phyloP scores from a whole-genome alignment of 2,329 filamentous ascomycete genomes.

The Xylaria sp. region DNA sequence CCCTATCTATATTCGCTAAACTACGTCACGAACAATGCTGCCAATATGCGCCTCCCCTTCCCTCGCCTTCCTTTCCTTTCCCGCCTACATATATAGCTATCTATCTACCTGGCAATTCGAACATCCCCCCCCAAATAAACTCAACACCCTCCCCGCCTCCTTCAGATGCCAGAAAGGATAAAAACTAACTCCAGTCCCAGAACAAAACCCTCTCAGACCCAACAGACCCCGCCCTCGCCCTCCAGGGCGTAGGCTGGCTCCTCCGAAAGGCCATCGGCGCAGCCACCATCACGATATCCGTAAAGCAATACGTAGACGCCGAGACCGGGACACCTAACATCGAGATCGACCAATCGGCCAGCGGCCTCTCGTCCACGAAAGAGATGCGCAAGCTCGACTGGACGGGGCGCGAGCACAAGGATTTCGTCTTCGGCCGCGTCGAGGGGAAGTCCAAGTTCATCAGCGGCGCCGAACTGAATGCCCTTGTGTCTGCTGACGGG shows the following conservation, averaged over 20 bases:
- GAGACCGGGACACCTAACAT: slow-evolving; percentile 69
- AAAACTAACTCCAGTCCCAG: slow-evolving; percentile 55
- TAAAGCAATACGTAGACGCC: slow-evolving; percentile 64
- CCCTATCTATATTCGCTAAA: neutral
- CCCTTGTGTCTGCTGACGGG: slow-evolving; percentile 67
- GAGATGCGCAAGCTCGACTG: slow-evolving; percentile 67
- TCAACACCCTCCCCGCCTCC: neutral
- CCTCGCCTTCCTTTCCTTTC: too few relatives aligned
- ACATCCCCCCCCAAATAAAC: neutral
- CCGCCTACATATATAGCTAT: neutral
- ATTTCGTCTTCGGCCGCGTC: slow-evolving; percentile 83
- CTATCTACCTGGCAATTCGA: neutral
- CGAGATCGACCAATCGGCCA: slow-evolving; percentile 77
- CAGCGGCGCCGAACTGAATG: slow-evolving; percentile 63
- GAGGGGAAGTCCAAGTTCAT: slow-evolving; percentile 68
- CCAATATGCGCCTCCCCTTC: neutral
- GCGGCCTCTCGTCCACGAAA: slow-evolving; percentile 75
- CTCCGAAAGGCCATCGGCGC: slow-evolving; percentile 76
- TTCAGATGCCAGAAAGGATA: too few relatives aligned
- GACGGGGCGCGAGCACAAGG: slow-evolving; percentile 70
- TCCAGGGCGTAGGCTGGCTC: slow-evolving; percentile 79
- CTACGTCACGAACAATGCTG: neutral
- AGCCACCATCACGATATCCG: slow-evolving; percentile 74
- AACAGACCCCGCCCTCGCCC: slow-evolving; percentile 73
- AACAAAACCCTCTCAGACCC: slow-evolving; percentile 79